Evolutionary conservation across 352 stramenopile genomes (phyloP).

Genomic region (Globisporangium okanoganense): DNA sequence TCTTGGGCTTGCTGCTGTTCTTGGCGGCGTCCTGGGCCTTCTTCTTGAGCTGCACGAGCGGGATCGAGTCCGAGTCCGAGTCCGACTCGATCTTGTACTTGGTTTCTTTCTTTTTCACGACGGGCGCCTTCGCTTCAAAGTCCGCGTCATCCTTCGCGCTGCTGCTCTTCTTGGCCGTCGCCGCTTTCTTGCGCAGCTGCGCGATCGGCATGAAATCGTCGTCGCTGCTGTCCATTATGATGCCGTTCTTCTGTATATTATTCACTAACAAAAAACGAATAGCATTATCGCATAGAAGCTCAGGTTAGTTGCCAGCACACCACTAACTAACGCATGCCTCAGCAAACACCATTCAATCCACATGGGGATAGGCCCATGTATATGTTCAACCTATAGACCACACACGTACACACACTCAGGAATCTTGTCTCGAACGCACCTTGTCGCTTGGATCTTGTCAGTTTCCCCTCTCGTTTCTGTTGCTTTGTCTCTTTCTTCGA

Average conservation of each 20-base stretch:
- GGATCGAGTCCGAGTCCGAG: slow-evolving; percentile 75
- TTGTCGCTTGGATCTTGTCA: slow-evolving; percentile 2
- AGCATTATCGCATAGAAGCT: slow-evolving; percentile 10
- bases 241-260: background rate
- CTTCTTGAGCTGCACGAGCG: slow-evolving; percentile 84
- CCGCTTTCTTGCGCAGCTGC: slow-evolving; percentile 52
- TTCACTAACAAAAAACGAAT: slow-evolving; percentile 1
- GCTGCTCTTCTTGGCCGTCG: slow-evolving; percentile 19
- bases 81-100: slow-evolving; percentile 40
- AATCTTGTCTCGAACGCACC: background rate
- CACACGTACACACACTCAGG: background rate
- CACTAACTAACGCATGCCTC: too few relatives aligned
- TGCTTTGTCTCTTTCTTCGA: background rate
- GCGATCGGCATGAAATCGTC: slow-evolving; percentile 75
- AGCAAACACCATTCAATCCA: too few relatives aligned
- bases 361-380: too few relatives aligned
- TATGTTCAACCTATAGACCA: background rate
- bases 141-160: slow-evolving; percentile 17
- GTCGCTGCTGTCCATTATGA: slow-evolving; percentile 64
- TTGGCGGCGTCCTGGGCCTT: slow-evolving; percentile 8
- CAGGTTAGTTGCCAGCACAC: slow-evolving; percentile 2
- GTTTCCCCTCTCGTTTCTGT: slow-evolving; percentile 1
- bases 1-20: slow-evolving; percentile 14
- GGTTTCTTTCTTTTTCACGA: slow-evolving; percentile 20
- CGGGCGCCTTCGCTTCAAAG: slow-evolving; percentile 15